phyloP scores from a whole-genome alignment of 345 rosid species.

The Aquilaria yunnanensis region DNA sequence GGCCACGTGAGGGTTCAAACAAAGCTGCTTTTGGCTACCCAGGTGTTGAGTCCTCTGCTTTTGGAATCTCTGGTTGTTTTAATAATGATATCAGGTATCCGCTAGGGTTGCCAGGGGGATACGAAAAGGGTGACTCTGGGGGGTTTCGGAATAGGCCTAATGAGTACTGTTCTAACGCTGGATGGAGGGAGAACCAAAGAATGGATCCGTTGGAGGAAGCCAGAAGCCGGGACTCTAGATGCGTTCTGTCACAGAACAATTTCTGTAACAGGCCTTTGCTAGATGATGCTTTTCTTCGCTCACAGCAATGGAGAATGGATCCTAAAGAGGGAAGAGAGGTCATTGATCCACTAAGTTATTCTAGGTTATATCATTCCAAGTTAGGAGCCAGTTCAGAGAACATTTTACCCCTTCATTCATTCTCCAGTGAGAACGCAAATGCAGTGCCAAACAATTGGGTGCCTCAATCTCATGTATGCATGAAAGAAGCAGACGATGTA shows the following conservation, averaged over 20 bases:
- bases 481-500: conserved; percentile 15
- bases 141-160: conserved; percentile 16
- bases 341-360: conserved; percentile 13
- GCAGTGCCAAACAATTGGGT: conserved; percentile 19
- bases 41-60: conserved; percentile 18
- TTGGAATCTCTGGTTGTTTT: conserved; percentile 18
- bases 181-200: conserved; percentile 21
- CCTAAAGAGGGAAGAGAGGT: conserved; percentile 13
- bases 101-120: conserved; percentile 22
- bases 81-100: conserved; percentile 17
- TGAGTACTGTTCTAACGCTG: conserved; percentile 17
- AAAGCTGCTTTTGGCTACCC: conserved; percentile 18
- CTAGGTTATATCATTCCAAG: conserved; percentile 15
- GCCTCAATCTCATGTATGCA: conserved; percentile 21
- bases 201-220: conserved; percentile 22
- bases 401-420: conserved; percentile 11
- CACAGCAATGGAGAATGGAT: conserved; percentile 20
- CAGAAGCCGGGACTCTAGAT: conserved; percentile 11
- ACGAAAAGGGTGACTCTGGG: conserved; percentile 22
- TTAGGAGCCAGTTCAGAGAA: conserved; percentile 12
- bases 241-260: conserved; percentile 9
- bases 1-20: conserved; percentile 20
- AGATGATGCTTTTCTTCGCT: conserved; percentile 11
- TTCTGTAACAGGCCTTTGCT: conserved; percentile 13
- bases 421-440: conserved; percentile 18